These are phyloP conservation scores for Globisporangium sylvaticum DNA, from an alignment of 352 stramenopile genomes.

Conservation along the genomic window DNA sequence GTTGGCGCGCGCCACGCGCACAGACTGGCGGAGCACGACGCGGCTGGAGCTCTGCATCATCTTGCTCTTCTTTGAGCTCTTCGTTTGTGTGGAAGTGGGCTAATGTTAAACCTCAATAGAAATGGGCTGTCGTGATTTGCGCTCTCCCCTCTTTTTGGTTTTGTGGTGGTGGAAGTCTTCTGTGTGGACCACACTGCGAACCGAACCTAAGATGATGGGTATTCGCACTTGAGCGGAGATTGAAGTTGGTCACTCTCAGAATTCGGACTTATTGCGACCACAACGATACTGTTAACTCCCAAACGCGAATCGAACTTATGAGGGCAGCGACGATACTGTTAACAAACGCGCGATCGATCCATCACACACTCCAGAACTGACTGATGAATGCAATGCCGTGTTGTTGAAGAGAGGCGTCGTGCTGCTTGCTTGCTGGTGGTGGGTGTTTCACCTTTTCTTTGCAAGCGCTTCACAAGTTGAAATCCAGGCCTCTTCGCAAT, in stretches of 20 bases:
- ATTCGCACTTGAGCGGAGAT: not conserved
- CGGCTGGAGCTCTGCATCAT: slow-evolving; percentile 30
- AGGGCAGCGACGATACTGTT: not conserved
- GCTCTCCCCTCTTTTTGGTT: not conserved
- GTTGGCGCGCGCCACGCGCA: slow-evolving; percentile 26
- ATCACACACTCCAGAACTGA: not conserved
- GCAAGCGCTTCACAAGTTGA: not conserved
- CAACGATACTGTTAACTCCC: not conserved
- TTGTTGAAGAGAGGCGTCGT: no score
- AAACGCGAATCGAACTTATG: not conserved
- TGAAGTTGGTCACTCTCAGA: not conserved
- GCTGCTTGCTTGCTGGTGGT: no score
- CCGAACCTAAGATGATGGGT: not conserved
- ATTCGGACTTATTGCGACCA: not conserved
- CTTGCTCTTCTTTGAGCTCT: not conserved
- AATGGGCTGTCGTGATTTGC: not conserved
- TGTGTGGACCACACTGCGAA: not conserved
- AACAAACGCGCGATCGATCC: not conserved
- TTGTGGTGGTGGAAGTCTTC: not conserved
- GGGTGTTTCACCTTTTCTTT: not conserved
- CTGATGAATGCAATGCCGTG: not conserved
- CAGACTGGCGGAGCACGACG: slow-evolving; percentile 19
- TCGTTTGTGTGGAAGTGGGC: not conserved
- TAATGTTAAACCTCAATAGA: not conserved
- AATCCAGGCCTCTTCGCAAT: not conserved